Percentiles rank a stretch among this genome's conserved stretches.
Evolutionary conservation across 2,329 filamentous ascomycete species (phyloP).

Genomic region (Leptodontidium sp.): DNA sequence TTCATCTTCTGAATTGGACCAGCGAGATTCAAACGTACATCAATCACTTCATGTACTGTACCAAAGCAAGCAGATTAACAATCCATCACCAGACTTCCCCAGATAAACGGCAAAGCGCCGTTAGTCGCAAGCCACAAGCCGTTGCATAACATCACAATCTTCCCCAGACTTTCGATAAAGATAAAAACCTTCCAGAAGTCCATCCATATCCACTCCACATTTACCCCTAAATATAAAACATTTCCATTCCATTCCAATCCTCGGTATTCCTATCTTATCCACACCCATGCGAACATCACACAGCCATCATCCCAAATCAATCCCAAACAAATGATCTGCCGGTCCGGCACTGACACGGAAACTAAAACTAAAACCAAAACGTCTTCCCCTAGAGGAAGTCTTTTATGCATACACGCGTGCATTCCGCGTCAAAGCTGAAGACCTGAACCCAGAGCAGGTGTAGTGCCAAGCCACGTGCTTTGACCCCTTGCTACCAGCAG

Average conservation of each 20-base stretch:
- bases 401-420: conserved; percentile 17
- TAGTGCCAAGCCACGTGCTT: conserved; percentile 20
- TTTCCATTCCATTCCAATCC: too few relatives aligned
- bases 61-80: background rate
- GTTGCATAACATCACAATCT: background rate
- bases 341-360: conserved; percentile 1
- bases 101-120: too few relatives aligned
- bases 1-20: background rate
- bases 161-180: conserved; percentile 10
- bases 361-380: conserved; percentile 5
- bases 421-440: conserved; percentile 11
- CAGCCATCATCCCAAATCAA: conserved; percentile 3
- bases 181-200: conserved; percentile 5
- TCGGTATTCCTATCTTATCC: background rate
- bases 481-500: conserved; percentile 15
- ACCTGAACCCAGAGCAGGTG: background rate
- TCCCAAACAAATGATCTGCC: conserved; percentile 14
- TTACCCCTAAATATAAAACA: conserved; percentile 5
- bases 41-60: background rate
- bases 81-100: background rate
- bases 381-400: background rate
- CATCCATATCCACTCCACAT: too few relatives aligned
- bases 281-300: background rate
- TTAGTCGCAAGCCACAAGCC: too few relatives aligned
- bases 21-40: background rate